Evolutionary conservation across 768 basidiomycete species (phyloP).

Genomic region (Boletus sp.): DNA sequence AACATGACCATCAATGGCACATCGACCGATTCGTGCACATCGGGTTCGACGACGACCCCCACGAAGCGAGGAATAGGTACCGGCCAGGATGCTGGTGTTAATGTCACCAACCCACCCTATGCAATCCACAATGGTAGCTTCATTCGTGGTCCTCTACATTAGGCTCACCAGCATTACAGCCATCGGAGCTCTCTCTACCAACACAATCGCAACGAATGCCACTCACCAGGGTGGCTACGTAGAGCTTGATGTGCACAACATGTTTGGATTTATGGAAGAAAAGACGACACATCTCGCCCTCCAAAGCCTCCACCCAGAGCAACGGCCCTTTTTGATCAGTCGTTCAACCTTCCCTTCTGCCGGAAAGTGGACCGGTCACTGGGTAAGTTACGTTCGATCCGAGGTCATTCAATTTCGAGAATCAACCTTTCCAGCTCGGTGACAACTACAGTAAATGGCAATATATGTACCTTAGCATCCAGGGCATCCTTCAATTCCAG

Average conservation of each 20-base stretch:
- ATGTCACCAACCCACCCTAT: conserved; percentile 61
- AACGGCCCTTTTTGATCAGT: conserved; percentile 66
- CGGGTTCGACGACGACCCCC: conserved; percentile 14
- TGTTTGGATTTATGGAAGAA: conserved; percentile 70
- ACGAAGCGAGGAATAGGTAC: conserved; percentile 46
- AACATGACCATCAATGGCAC: conserved; percentile 69
- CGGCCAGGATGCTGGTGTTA: conserved; percentile 40
- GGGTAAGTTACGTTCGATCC: conserved; percentile 38
- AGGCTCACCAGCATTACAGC: conserved; percentile 34
- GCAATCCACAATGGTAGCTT: conserved; percentile 64
- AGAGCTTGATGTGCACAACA: conserved; percentile 66
- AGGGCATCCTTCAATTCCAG: conserved; percentile 81
- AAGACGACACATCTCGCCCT: conserved; percentile 60
- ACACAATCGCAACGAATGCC: conserved; percentile 66
- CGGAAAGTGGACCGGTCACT: conserved; percentile 68
- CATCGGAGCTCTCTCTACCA: conserved; percentile 46
- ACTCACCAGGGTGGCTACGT: conserved; percentile 59
- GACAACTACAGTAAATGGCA: conserved; percentile 74
- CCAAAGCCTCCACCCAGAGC: conserved; percentile 48
- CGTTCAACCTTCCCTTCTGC: conserved; percentile 65
- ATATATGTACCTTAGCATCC: conserved; percentile 65
- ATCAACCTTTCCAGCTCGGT: conserved; percentile 49
- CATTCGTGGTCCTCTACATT: not conserved
- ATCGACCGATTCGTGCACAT: conserved; percentile 43
- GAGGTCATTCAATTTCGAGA: conserved; percentile 16